phyloP scores from a whole-genome alignment of 2,329 filamentous ascomycete species.

The Botrytis squamosa region DNA sequence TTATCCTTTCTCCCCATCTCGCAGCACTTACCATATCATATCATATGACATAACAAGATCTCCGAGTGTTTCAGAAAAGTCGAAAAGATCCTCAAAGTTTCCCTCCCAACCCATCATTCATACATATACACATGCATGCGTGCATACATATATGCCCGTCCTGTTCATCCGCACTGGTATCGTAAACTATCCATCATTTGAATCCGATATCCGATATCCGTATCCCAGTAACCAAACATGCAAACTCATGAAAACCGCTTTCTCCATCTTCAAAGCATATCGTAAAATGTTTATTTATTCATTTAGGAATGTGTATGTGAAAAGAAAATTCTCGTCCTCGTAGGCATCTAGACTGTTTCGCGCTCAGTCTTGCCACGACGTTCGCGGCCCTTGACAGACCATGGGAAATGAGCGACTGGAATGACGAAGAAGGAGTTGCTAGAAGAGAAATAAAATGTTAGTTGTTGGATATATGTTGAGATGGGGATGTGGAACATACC shows the following conservation, averaged over 20 bases:
- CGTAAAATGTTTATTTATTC: not conserved
- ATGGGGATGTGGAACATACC: slow-evolving; percentile 46
- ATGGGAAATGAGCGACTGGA: slow-evolving; percentile 91
- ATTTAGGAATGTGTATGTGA: not conserved
- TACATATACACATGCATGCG: not conserved
- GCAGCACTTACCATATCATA: too few species aligned
- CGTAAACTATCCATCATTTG: not conserved
- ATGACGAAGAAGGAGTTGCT: slow-evolving; percentile 89
- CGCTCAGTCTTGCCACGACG: slow-evolving; percentile 52
- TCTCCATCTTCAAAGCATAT: not conserved
- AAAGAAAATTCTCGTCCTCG: not conserved
- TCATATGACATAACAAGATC: too few species aligned
- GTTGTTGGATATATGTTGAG: slow-evolving; percentile 21
- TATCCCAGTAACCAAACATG: not conserved
- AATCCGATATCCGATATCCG: too few species aligned
- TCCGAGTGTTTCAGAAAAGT: too few species aligned
- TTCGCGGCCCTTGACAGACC: slow-evolving; percentile 75
- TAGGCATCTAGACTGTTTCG: slow-evolving; percentile 31
- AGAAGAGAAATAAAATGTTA: slow-evolving; percentile 37
- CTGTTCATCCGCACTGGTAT: not conserved
- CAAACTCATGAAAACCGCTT: not conserved
- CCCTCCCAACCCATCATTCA: not conserved
- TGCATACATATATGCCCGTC: not conserved
- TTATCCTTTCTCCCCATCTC: too few species aligned
- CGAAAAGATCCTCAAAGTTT: too few species aligned